Conservation (phyloP, 2,329 filamentous ascomycete species). For the Colletotrichum ledebouriae region DNA sequence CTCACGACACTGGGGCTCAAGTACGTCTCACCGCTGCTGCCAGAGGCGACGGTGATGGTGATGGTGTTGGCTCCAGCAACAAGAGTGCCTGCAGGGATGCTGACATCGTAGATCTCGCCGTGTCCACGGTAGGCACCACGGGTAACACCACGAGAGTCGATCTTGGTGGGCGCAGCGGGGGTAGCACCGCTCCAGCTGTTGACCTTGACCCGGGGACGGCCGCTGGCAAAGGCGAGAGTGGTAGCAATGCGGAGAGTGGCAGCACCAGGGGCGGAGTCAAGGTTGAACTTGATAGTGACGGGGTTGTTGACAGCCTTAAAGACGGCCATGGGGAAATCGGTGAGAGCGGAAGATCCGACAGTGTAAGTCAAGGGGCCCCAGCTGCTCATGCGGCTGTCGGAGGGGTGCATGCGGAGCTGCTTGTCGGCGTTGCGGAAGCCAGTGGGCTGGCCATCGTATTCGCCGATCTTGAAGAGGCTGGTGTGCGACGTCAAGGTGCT, state of each 20-base stretch:
- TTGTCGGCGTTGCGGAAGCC: constrained; percentile 77
- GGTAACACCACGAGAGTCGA: constrained; percentile 75
- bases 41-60: constrained; percentile 70
- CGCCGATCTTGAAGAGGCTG: constrained; percentile 74
- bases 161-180: constrained; percentile 70
- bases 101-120: constrained; percentile 74
- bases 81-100: constrained; percentile 71
- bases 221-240: constrained; percentile 72
- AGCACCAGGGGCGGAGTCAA: constrained; percentile 63
- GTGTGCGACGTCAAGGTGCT: constrained; percentile 60
- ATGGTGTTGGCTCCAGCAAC: constrained; percentile 74
- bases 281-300: constrained; percentile 71
- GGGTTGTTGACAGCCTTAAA: constrained; percentile 72
- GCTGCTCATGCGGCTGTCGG: constrained; percentile 71
- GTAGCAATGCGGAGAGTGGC: constrained; percentile 75
- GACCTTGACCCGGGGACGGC: constrained; percentile 68
- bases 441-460: constrained; percentile 74
- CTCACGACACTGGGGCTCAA: constrained; percentile 69
- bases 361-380: constrained; percentile 74
- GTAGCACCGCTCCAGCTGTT: constrained; percentile 65
- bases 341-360: constrained; percentile 65
- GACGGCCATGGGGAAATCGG: constrained; percentile 75
- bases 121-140: constrained; percentile 74
- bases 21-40: constrained; percentile 67
- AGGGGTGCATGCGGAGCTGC: constrained; percentile 77